Base-by-base conservation (phyloP, 2,329 filamentous ascomycete genomes). In the Moelleriella libera region DNA sequence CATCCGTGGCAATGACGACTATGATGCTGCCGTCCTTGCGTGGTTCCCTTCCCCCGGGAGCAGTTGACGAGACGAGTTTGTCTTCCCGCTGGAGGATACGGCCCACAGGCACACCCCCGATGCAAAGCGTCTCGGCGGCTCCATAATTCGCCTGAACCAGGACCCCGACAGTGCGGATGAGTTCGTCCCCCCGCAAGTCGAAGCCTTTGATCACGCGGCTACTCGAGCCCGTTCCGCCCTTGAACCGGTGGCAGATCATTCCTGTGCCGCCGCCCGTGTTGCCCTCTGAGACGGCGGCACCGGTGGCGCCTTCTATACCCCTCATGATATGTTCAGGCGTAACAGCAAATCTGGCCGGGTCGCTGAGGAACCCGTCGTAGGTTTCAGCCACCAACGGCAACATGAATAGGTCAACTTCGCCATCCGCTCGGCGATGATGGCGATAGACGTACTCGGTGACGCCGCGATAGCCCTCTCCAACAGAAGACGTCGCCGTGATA, bases 131-230 rank as follows among this genome's bases (percentile, higher is more conserved):
- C 41, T 69, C 62, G 49, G 68, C 67, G 32, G 67, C 63, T 8
- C 81, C 81, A 56, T 83, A 85, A 58, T 85, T 85, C 43, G 75
- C 72, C 59, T 83, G 80, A 3, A 80, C 76, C 6, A 85, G 64
- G 1, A 74, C 78, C 1, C 68, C 81, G 21, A 85, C 67, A 0
- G 74, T 80, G 54, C 78, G 83, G 3, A 64, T 60, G 48, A 61
- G 68, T 5, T 57, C 53, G 3, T 55, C 57, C 1, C 57, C 60
- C 5, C 55, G 50, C 10, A 44, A 48, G 43, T 67, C 65, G 29
- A 67, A 53, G 0, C 73, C 73, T 1, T 64, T 60, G n/a, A 84
- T 69, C 6, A 77, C 52, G 29, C 81, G 70, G 44, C 72, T 79
- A 53, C 73, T 74, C 1, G 72, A 79, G 1, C 80, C 80, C 0